Percentiles rank a stretch among this genome's conserved stretches.
Conservation (phyloP, 139 green algal species). For the Chlorella sp. region DNA sequence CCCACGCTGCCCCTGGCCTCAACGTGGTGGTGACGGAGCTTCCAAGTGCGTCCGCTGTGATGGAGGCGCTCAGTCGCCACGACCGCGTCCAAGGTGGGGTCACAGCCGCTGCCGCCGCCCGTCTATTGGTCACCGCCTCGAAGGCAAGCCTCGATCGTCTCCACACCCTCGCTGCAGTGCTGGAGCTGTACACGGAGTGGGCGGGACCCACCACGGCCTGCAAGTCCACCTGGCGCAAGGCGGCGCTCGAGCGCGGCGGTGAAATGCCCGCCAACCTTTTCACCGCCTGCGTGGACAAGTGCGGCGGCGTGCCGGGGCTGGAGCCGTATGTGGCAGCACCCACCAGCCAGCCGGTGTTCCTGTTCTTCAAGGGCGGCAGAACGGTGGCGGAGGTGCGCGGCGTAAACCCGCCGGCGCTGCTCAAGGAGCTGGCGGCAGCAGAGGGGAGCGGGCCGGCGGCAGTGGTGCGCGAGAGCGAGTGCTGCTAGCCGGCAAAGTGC, state of each 20-base stretch:
- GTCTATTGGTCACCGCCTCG: neutral
- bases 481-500: too few species aligned
- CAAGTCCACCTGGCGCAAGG: constrained; percentile 2
- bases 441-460: too few species aligned
- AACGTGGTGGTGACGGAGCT: neutral
- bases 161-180: neutral
- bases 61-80: neutral
- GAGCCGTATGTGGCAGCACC: neutral
- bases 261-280: neutral
- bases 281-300: neutral
- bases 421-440: too few species aligned
- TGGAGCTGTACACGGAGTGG: constrained; percentile 9
- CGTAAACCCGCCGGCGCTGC: too few species aligned
- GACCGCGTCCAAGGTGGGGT: constrained; percentile 7
- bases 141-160: neutral
- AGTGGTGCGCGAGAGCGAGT: too few species aligned
- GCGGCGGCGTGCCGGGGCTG: neutral
- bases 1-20: too few species aligned
- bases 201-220: neutral
- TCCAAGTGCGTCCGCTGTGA: neutral
- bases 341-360: constrained; percentile 2
- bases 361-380: constrained; percentile 23
- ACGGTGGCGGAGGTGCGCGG: neutral
- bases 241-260: neutral
- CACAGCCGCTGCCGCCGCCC: neutral